Percentiles rank a stretch among this genome's conserved stretches.
Conservation (phyloP, 257 asterid genomes). For the Thymus quinquecostatus region DNA sequence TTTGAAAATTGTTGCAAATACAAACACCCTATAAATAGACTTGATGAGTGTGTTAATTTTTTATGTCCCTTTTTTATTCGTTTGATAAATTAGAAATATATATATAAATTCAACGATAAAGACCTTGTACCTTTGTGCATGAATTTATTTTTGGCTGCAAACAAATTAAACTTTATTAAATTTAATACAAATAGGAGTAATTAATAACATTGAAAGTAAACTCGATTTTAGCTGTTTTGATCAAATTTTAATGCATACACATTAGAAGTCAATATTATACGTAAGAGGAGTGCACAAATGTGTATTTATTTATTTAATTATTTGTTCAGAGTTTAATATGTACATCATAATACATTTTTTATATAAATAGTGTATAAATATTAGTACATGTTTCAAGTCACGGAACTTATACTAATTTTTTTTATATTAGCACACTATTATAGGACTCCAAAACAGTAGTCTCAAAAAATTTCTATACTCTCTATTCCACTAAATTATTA, state of each 20-base stretch:
- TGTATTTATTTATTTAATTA: background rate
- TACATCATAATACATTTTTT: too few relatives aligned
- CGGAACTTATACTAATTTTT: background rate
- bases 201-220: background rate
- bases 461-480: background rate
- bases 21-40: background rate
- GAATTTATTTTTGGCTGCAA: too few relatives aligned
- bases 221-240: background rate
- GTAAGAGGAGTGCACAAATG: too few relatives aligned
- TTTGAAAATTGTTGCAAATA: slow-evolving; percentile 12
- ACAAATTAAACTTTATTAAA: background rate
- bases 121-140: background rate
- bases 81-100: background rate
- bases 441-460: slow-evolving; percentile 27
- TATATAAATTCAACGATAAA: background rate
- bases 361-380: too few relatives aligned
- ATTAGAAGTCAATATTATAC: too few relatives aligned
- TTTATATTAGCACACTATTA: background rate
- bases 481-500: background rate
- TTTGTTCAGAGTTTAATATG: background rate
- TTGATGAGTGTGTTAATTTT: background rate
- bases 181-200: too few relatives aligned
- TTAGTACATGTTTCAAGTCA: background rate
- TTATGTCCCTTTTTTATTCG: background rate
- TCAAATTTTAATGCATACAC: background rate